Base-by-base conservation (phyloP, 139 green algal species). In the Volvox africanus region DNA sequence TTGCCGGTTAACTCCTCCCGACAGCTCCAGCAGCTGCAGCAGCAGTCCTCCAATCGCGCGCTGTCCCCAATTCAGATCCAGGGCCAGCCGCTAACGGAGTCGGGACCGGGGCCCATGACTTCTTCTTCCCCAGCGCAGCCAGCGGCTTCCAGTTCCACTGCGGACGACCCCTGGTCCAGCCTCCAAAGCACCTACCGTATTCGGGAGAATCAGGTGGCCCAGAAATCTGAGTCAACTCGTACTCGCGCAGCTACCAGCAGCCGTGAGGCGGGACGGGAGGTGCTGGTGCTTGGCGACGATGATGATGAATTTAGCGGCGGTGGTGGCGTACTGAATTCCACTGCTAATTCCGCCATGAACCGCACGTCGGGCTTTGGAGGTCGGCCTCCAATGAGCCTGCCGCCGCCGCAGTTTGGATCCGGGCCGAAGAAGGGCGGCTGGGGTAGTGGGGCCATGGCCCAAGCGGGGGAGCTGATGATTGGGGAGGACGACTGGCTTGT, bases 401-500 rank as follows among this genome's bases (percentile, higher is more conserved):
- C 62, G 82, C 61, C 65, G 6, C 32, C 62, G n/a, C 26, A 61
- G 67, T 28, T 30, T 14, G 65, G 24, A n/a, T 37, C 67, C n/a
- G 32, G 17, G 37, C 69, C 85, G 6, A 80, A 89, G 69, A 61
- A 82, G 85, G 85, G 85, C 69, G 85, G 85, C 85, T 89, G 85
- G 85, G 85, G 85, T 68, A 67, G 24, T n/a, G 85, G 85, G 2
- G n/a, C 77, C 0, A 67, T 89, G 85, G 87, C 80, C 18, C 67
- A 65, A n/a, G 87, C 79, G 26, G 80, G 87, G 0, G 69, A 89
- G 76, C 30, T 91, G 12, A 91, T 89, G 87, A 3, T 89, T 19
- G 87, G 80, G 36, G 87, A 91, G 22, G 79, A 91, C n/a, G 87
- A 89, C 76, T 89, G 87, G 80, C 77, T 91, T 44, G 87, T 90